A percentile compares a stretch with the other conserved stretches of the same genome.
Evolutionary conservation across 1,139 yeast genomes (phyloP).

Genomic region (Nakaseomyces sp.): DNA sequence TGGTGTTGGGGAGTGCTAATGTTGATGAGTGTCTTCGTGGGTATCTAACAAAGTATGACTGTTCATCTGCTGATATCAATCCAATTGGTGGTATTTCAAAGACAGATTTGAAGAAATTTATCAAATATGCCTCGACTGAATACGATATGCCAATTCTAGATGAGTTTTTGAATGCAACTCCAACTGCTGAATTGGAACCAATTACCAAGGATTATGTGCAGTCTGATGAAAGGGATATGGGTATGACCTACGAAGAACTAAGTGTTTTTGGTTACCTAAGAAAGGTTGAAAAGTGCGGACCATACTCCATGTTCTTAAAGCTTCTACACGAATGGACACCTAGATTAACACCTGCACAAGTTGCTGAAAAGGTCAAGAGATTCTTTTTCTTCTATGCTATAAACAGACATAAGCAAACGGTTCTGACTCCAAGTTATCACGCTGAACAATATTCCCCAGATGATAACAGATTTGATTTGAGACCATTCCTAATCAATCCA

Average conservation of each 20-base stretch:
- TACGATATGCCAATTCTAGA: constrained; percentile 70
- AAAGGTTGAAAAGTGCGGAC: constrained; percentile 91
- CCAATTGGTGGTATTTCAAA: constrained; percentile 97
- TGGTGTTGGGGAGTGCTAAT: constrained; percentile 91
- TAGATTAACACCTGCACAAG: constrained; percentile 65
- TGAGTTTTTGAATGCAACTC: constrained; percentile 79
- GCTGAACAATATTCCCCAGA: constrained; percentile 98
- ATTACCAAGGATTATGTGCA: constrained; percentile 86
- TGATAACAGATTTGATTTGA: constrained; percentile 87
- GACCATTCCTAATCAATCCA: constrained; percentile 92
- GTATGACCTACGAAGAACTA: constrained; percentile 91
- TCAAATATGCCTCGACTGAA: constrained; percentile 61
- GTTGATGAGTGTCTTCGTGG: constrained; percentile 98
- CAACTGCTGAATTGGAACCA: constrained; percentile 97
- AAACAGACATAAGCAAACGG: constrained; percentile 94
- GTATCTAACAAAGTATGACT: constrained; percentile 89
- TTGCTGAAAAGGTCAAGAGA: constrained; percentile 84
- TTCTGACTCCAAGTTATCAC: constrained; percentile 91
- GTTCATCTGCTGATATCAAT: constrained; percentile 92
- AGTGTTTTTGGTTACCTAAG: constrained; percentile 87
- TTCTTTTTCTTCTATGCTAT: constrained; percentile 91
- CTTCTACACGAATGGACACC: constrained; percentile 90
- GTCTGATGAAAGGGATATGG: constrained; percentile 96
- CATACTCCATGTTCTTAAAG: constrained; percentile 86
- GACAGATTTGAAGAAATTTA: constrained; percentile 79